These are phyloP conservation scores for Pseudomicrostroma phylloplanum DNA, from an alignment of 1,284 basidiomycete species.

Conservation along the genomic window DNA sequence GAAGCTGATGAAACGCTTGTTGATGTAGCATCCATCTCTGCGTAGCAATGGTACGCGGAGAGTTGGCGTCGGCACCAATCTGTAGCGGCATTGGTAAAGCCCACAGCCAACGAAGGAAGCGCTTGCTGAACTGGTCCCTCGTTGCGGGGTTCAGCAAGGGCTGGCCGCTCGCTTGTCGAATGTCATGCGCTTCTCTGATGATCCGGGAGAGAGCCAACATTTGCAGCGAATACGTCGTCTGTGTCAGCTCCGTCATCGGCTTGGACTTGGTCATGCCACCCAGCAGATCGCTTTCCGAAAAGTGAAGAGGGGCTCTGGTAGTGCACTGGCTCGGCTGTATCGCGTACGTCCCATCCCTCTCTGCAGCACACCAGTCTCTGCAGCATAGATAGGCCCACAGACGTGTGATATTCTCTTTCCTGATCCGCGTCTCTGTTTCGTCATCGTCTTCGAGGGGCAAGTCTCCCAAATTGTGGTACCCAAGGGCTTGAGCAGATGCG, in stretches of 20 bases:
- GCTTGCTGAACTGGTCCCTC: neutral
- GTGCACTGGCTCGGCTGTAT: conserved; percentile 36
- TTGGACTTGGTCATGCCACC: no score
- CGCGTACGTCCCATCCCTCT: conserved; percentile 30
- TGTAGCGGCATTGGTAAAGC: neutral
- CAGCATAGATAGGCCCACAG: conserved; percentile 40
- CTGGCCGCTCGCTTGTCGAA: neutral
- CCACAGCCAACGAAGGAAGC: neutral
- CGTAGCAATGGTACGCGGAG: neutral
- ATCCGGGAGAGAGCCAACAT: neutral
- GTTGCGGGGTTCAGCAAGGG: neutral
- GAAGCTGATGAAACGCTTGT: conserved; percentile 3
- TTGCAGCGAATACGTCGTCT: conserved; percentile 1
- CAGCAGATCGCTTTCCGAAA: conserved; percentile 3
- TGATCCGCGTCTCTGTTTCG: conserved; percentile 23
- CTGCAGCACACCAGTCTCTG: conserved; percentile 36
- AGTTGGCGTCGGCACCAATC: neutral
- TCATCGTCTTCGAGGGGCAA: conserved; percentile 11
- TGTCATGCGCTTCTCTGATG: neutral
- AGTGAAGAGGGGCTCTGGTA: conserved; percentile 30
- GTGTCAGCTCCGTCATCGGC: neutral
- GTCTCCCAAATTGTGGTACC: conserved; percentile 31
- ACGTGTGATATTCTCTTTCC: conserved; percentile 27
- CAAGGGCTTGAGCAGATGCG: conserved; percentile 33
- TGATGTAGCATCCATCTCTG: conserved; percentile 1